phyloP scores from a whole-genome alignment of 805 yeast species.

The Wickerhamiella kurtzmanii region DNA sequence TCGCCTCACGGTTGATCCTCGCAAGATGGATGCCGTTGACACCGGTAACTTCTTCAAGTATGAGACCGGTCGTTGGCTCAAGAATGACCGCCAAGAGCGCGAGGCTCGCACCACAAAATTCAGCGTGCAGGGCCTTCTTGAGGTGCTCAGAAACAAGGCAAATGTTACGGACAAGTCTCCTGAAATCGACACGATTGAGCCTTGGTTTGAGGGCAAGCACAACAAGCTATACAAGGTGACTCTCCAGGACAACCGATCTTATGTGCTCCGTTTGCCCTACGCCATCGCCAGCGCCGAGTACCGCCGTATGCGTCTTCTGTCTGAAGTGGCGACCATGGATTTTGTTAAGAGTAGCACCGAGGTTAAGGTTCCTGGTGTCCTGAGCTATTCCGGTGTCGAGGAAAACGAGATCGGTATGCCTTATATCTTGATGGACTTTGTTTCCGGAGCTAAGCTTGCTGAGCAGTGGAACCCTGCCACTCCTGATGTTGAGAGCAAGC shows the following conservation, averaged over 20 bases:
- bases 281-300: slow-evolving; percentile 53
- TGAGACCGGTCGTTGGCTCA: slow-evolving; percentile 92
- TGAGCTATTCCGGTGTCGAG: slow-evolving; percentile 50
- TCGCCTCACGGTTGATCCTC: slow-evolving; percentile 1
- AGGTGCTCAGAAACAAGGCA: slow-evolving; percentile 22
- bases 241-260: slow-evolving; percentile 45
- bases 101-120: slow-evolving; percentile 66
- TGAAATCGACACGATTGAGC: slow-evolving; percentile 54
- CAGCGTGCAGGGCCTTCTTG: slow-evolving; percentile 61
- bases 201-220: slow-evolving; percentile 89
- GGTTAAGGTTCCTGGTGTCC: slow-evolving; percentile 54
- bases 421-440: slow-evolving; percentile 65
- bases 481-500: slow-evolving; percentile 38
- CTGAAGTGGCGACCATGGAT: slow-evolving; percentile 92
- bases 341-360: slow-evolving; percentile 31
- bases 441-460: slow-evolving; percentile 75
- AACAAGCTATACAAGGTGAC: slow-evolving; percentile 71
- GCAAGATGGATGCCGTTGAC: slow-evolving; percentile 6
- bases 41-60: slow-evolving; percentile 55
- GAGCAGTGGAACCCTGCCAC: slow-evolving; percentile 78
- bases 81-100: slow-evolving; percentile 61
- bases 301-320: slow-evolving; percentile 45
- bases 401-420: slow-evolving; percentile 58
- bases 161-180: slow-evolving; percentile 26
- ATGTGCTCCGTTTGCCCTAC: slow-evolving; percentile 78